A percentile compares a stretch with the other conserved stretches of the same genome.
These are phyloP conservation scores for Amanita polypyramis DNA, from an alignment of 768 basidiomycete species.

Conservation along the genomic window DNA sequence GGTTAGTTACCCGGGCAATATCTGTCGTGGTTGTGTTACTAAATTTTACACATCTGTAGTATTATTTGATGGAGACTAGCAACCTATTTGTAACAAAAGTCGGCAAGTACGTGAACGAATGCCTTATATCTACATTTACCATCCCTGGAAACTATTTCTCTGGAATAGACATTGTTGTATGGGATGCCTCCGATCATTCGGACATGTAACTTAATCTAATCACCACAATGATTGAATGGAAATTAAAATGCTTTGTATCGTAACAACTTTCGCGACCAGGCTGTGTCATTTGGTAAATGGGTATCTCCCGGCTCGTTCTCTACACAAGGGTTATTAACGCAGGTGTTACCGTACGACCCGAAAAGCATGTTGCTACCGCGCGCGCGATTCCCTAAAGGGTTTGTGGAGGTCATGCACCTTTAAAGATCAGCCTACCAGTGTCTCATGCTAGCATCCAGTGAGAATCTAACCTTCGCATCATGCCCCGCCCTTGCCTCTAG, in stretches of 20 bases:
- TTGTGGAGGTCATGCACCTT: background rate
- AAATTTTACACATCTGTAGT: background rate
- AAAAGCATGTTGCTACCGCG: background rate
- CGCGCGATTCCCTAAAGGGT: background rate
- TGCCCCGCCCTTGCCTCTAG: too few relatives aligned
- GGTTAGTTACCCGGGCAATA: conserved; percentile 14
- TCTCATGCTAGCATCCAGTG: background rate
- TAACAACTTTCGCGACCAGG: background rate
- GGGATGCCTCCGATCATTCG: background rate
- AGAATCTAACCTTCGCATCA: conserved; percentile 3
- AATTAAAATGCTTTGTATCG: background rate
- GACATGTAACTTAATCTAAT: conserved; percentile 4
- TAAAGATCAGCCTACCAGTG: background rate
- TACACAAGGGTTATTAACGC: background rate
- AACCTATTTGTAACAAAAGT: conserved; percentile 8
- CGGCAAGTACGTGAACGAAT: background rate
- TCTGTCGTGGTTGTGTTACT: background rate
- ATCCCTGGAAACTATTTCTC: background rate
- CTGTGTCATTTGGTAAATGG: background rate
- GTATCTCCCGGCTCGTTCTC: background rate
- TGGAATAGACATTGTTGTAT: too few relatives aligned
- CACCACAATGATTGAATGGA: background rate
- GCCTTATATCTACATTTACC: too few relatives aligned
- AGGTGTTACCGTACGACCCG: background rate
- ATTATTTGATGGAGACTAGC: conserved; percentile 4